A percentile compares a stretch with the other conserved stretches of the same genome.
Evolutionary conservation across 192 early-diverging fungal species (phyloP).

Genomic region (Kickxella alabastrina): DNA sequence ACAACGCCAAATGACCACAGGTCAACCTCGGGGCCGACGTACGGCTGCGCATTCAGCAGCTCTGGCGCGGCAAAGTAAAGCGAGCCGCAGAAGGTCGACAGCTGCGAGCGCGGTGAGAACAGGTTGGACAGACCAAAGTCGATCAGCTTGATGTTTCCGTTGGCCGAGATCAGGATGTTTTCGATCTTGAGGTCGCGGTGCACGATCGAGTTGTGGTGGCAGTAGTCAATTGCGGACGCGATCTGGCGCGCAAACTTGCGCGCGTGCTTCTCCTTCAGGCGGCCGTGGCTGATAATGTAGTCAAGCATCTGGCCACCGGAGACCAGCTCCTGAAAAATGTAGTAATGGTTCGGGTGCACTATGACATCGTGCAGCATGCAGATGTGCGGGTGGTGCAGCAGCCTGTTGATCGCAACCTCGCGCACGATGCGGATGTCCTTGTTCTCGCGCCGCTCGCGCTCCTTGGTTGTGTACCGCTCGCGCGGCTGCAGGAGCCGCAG

Average conservation of each 20-base stretch:
- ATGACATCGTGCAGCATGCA: conserved; percentile 86
- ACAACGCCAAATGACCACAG: conserved; percentile 97
- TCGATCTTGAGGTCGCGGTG: conserved; percentile 98
- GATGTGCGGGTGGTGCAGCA: conserved; percentile 90
- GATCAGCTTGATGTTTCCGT: conserved; percentile 90
- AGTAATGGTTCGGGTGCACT: conserved; percentile 76
- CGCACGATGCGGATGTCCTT: conserved; percentile 83
- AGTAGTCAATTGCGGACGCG: conserved; percentile 87
- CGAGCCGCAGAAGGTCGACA: conserved; percentile 92
- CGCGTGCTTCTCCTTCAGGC: conserved; percentile 90
- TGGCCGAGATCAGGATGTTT: conserved; percentile 89
- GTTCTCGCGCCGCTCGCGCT: conserved; percentile 62
- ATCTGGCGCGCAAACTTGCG: conserved; percentile 87
- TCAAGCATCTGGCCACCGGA: conserved; percentile 92
- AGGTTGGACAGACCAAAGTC: conserved; percentile 96
- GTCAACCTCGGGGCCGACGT: conserved; percentile 93
- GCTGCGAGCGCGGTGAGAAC: conserved; percentile 70
- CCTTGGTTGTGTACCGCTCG: conserved; percentile 56
- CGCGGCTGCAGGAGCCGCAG: conserved; percentile 47
- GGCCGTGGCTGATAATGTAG: conserved; percentile 91
- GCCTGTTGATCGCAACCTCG: conserved; percentile 85
- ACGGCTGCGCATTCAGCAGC: conserved; percentile 82
- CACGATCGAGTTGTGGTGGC: conserved; percentile 91
- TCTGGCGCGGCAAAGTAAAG: conserved; percentile 97
- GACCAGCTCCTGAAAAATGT: conserved; percentile 90